Evolutionary conservation across 768 basidiomycete species (phyloP).

Genomic region (Hemileccinum impolitum): DNA sequence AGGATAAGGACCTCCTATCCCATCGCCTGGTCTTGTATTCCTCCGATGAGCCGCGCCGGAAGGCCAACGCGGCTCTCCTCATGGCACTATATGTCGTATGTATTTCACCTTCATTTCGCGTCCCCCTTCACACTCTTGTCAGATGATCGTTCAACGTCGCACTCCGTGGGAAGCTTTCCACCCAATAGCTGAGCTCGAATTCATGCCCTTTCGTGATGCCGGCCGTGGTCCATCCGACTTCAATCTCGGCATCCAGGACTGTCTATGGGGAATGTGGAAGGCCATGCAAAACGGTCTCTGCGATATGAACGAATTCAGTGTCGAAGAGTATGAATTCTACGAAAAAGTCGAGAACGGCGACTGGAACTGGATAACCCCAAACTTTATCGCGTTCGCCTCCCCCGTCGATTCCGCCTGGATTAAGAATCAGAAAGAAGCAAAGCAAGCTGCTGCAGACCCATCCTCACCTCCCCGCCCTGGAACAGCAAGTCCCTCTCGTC

Average conservation of each 20-base stretch:
- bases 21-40: constrained; percentile 86
- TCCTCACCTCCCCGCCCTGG: constrained; percentile 29
- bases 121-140: constrained; percentile 20
- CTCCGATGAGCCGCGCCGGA: constrained; percentile 77
- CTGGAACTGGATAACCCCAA: constrained; percentile 93
- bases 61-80: constrained; percentile 92
- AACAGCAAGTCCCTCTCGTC: constrained; percentile 21
- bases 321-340: constrained; percentile 90
- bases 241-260: constrained; percentile 90
- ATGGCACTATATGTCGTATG: constrained; percentile 91
- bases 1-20: constrained; percentile 74
- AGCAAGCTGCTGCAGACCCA: constrained; percentile 32
- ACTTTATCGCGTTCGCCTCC: constrained; percentile 92
- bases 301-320: constrained; percentile 91
- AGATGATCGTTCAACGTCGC: constrained; percentile 92
- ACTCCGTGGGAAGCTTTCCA: constrained; percentile 95
- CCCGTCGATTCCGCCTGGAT: constrained; percentile 82
- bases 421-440: constrained; percentile 68
- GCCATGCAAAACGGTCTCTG: constrained; percentile 89
- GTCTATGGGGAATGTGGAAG: constrained; percentile 85
- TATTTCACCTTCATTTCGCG: constrained; percentile 14
- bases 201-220: constrained; percentile 95
- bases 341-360: constrained; percentile 96
- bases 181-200: constrained; percentile 87
- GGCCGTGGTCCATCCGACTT: constrained; percentile 91